Base-by-base conservation (phyloP, 2,329 filamentous ascomycete species). In the Exophiala dermatitidis region DNA sequence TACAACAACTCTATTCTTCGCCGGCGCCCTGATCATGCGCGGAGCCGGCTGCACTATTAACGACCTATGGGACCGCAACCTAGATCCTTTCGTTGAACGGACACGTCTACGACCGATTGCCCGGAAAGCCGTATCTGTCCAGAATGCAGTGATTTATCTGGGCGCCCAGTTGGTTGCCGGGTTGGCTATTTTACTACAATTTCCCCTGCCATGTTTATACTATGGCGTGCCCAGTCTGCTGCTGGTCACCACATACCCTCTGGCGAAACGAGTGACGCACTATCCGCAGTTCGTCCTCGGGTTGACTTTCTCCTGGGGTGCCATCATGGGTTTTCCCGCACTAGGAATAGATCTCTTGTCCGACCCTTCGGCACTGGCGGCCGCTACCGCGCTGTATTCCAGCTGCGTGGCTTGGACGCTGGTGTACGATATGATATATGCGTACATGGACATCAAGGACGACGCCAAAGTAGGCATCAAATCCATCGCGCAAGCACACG, bases 11-110 rank as follows among this genome's bases (percentile, higher is more conserved):
- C 66, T 70, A 29, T 73, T 71, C 58, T 73, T 70, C 59, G 68
- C 65, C 9, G 69, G 71, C 38, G 73, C 72, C 10, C 63, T 79
- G 57, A 69, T 80, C 48, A 71, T 79, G 67, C 72, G 77, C 48
- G 72, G 75, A 29, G 72, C 72, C 19, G 70, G 74, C 3, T 81
- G 78, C 62, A 71, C 76, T 0, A 80, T 79, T 67, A 81, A 82
- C 62, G 78, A 81, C 60, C 71, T 74, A 33, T 72, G 77, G 65
- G 79, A 82, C 59, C 71, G 74, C 45, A 74, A 77, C 42, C 67
- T 79, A 48, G 79, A 82, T 60, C 73, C 75, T 2, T 68, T 74
- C 55, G 77, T 78, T 6, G 70, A 69, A 58, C 72, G 78, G 37
- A 78, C 74, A 38, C 72, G 72, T 33, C 71, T 75, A 56, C 71